Evolutionary conservation across 2,329 filamentous ascomycete genomes (phyloP), one percentile per base, ranked within the genome.

Genomic region (Sporothrix globosa): DNA sequence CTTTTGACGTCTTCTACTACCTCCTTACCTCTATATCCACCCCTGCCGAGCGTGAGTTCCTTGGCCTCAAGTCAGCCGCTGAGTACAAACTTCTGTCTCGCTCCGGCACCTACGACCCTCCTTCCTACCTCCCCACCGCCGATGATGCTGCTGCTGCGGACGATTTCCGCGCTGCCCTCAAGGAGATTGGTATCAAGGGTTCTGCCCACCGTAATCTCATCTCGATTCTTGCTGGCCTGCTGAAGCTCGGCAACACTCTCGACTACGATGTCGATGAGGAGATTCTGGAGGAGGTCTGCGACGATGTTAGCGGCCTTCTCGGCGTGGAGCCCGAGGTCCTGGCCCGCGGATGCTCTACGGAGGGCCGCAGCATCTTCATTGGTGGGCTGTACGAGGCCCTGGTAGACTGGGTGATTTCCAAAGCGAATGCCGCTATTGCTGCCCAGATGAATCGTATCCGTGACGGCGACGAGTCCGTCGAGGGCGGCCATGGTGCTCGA

Each of bases 1-100:
- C 95, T 3, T 99, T 99, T 75, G 95, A 99, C 77, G 96, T 97
- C 66, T 98, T 99, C 78, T 98, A 99, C 82, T 98, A 97, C 76
- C 88, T 99, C 0, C 85, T 98, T 54, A 96, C 94, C 0, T 93
- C 92, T n/a, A 91, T 92, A 0, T 97, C 96, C 0, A 96, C 92
- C 0, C 89, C 91, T 4, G 90, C 93, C 1, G 96, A 99, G 81
- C 86, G 93, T 70, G 95, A 98, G 78, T 97, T 94, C 72, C 83
- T 99, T 17, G 89, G 91, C 34, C 86, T 99, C 41, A 91, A 93
- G 80, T 84, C 89, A 10, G 88, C 92, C 2, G 91, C 92, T 4
- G 85, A 87, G 56, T 99, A 98, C 79, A 81, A 88, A 6, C 83
- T 99, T 1, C 84, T 99, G 21, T 89, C 91, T 73, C 90, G 89